Percentiles rank a stretch among this genome's conserved stretches.
These are phyloP conservation scores for Aureobasidium sp. DNA, from an alignment of 2,329 filamentous ascomycete genomes.

Conservation along the genomic window DNA sequence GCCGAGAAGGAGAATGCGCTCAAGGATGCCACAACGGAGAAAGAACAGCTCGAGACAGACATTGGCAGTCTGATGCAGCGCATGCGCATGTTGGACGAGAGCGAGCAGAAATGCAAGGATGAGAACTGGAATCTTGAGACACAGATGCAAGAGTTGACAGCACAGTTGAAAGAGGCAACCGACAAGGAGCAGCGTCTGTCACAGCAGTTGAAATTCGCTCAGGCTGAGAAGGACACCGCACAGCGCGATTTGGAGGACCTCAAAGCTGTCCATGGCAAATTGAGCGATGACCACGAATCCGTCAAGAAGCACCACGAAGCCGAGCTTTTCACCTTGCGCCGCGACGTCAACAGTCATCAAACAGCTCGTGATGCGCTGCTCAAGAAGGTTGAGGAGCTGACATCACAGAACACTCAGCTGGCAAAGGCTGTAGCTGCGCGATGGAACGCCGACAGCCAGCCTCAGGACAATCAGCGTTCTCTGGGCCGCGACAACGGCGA, in stretches of 20 bases:
- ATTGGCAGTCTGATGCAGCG: slow-evolving; percentile 72
- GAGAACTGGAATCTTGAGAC: slow-evolving; percentile 98
- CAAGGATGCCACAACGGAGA: slow-evolving; percentile 66
- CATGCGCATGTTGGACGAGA: slow-evolving; percentile 79
- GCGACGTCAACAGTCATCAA: slow-evolving; percentile 71
- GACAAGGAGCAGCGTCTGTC: slow-evolving; percentile 79
- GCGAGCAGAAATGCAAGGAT: slow-evolving; percentile 92
- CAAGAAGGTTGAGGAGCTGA: slow-evolving; percentile 80
- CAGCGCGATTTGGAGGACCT: slow-evolving; percentile 90
- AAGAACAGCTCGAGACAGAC: slow-evolving; percentile 74
- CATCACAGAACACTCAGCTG: slow-evolving; percentile 82
- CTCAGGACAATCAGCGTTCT: slow-evolving; percentile 41
- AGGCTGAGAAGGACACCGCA: slow-evolving; percentile 66
- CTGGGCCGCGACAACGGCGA: slow-evolving; percentile 56
- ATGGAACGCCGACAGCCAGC: slow-evolving; percentile 33
- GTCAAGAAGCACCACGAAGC: slow-evolving; percentile 79
- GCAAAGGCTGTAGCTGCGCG: slow-evolving; percentile 75
- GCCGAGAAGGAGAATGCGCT: slow-evolving; percentile 83
- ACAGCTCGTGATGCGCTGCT: slow-evolving; percentile 71
- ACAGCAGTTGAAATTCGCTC: slow-evolving; percentile 61
- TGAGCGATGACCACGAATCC: slow-evolving; percentile 72
- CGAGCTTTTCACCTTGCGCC: slow-evolving; percentile 76
- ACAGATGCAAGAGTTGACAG: slow-evolving; percentile 74
- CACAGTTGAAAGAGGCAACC: slow-evolving; percentile 64
- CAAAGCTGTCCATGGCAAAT: slow-evolving; percentile 68